Evolutionary conservation across 805 yeast genomes (phyloP).

Genomic region (Zygosaccharomyces bisporus): DNA sequence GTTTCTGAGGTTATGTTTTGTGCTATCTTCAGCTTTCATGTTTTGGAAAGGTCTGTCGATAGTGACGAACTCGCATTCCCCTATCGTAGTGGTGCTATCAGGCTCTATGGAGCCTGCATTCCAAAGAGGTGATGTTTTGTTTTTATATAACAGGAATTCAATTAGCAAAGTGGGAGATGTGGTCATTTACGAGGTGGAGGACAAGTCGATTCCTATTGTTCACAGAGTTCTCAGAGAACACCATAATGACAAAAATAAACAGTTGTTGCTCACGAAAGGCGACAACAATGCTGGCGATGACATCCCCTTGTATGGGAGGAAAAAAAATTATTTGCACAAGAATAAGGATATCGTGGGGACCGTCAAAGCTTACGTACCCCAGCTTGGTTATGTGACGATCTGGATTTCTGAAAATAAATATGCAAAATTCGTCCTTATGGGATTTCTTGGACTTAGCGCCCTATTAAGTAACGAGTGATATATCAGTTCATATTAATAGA

Average conservation of each 20-base stretch:
- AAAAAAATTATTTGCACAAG: conserved; percentile 72
- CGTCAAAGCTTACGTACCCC: conserved; percentile 89
- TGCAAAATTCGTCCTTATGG: conserved; percentile 75
- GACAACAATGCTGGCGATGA: conserved; percentile 94
- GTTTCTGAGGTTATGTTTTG: conserved; percentile 68
- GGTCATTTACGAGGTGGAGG: conserved; percentile 83
- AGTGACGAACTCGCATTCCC: conserved; percentile 79
- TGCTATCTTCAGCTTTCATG: conserved; percentile 84
- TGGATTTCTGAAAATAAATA: conserved; percentile 84
- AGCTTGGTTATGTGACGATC: conserved; percentile 86
- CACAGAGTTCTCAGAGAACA: conserved; percentile 92
- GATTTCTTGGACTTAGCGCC: conserved; percentile 66
- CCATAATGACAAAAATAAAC: conserved; percentile 47
- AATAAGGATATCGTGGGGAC: conserved; percentile 79
- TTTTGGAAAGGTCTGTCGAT: conserved; percentile 83
- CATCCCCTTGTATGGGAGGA: conserved; percentile 73
- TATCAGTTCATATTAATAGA: not conserved
- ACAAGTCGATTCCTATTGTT: conserved; percentile 88
- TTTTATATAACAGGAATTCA: conserved; percentile 81
- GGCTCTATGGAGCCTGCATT: conserved; percentile 99
- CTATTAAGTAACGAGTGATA: conserved; percentile 53
- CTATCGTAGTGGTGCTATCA: conserved; percentile 92
- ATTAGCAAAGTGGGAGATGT: conserved; percentile 79
- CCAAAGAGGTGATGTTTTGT: conserved; percentile 92
- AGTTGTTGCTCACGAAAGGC: conserved; percentile 85